phyloP scores from a whole-genome alignment of 352 stramenopile genomes.

The Thalassiosira gravida region DNA sequence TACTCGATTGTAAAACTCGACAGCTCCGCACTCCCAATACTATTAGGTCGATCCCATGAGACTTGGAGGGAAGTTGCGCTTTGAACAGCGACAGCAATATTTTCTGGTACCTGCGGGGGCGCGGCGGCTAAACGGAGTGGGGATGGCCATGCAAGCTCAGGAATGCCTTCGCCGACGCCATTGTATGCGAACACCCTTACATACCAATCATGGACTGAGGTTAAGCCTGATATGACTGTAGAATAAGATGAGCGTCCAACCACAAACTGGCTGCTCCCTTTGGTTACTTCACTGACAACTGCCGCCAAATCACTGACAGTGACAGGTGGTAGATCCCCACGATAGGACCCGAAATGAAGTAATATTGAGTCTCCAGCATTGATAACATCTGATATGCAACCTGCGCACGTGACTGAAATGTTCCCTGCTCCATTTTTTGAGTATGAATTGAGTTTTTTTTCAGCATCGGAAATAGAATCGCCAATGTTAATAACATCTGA shows the following conservation, averaged over 20 bases:
- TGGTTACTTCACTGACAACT: slow-evolving; percentile 65
- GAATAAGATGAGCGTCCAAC: slow-evolving; percentile 71
- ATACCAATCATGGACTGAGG: slow-evolving; percentile 86
- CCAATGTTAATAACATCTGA: slow-evolving; percentile 57
- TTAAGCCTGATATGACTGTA: slow-evolving; percentile 84
- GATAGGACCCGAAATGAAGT: slow-evolving; percentile 69
- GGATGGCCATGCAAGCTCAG: slow-evolving; percentile 36
- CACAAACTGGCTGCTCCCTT: slow-evolving; percentile 70
- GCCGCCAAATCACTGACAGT: slow-evolving; percentile 42
- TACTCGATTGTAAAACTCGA: slow-evolving; percentile 88
- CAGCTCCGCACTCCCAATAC: slow-evolving; percentile 72
- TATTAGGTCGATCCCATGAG: slow-evolving; percentile 70
- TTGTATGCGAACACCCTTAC: slow-evolving; percentile 93
- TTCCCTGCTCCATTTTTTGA: slow-evolving; percentile 60
- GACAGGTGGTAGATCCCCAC: slow-evolving; percentile 75
- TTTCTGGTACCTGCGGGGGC: slow-evolving; percentile 59
- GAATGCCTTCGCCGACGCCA: slow-evolving; percentile 66
- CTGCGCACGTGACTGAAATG: slow-evolving; percentile 58
- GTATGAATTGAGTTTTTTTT: slow-evolving; percentile 55
- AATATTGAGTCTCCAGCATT: slow-evolving; percentile 50
- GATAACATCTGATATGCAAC: slow-evolving; percentile 63
- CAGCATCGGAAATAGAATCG: slow-evolving; percentile 36
- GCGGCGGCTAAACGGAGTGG: slow-evolving; percentile 49
- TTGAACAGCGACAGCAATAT: slow-evolving; percentile 50
- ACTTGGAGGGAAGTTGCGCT: slow-evolving; percentile 66